These are phyloP conservation scores for Rhizomucor miehei DNA, from an alignment of 371 early-diverging fungal species.

Conservation along the genomic window DNA sequence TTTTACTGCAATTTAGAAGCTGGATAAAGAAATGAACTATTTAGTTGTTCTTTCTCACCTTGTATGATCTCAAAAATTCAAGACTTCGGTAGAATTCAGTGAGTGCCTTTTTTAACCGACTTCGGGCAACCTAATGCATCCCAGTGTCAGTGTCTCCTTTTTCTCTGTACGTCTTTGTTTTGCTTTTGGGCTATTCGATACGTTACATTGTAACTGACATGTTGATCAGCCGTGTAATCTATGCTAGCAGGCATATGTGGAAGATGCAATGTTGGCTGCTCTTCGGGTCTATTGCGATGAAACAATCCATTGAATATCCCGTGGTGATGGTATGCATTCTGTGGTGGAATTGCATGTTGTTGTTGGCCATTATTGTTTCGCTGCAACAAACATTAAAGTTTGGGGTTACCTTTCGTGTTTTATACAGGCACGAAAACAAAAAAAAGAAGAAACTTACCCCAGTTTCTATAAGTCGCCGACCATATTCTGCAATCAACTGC, in stretches of 20 bases:
- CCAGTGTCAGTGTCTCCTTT: neutral
- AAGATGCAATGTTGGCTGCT: conserved; percentile 3
- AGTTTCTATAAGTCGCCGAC: conserved; percentile 23
- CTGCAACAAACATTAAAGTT: neutral
- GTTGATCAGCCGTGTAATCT: conserved; percentile 22
- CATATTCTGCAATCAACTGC: conserved; percentile 42
- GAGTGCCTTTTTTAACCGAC: conserved; percentile 69
- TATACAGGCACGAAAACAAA: neutral
- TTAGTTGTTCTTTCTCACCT: conserved; percentile 23
- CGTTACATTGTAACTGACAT: conserved; percentile 36
- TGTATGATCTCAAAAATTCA: conserved; percentile 73
- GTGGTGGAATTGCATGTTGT: neutral
- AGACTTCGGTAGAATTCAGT: conserved; percentile 77
- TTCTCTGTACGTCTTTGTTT: neutral
- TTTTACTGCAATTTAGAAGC: too few relatives aligned
- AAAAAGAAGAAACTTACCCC: neutral
- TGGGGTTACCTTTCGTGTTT: neutral
- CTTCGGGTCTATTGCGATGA: conserved; percentile 2
- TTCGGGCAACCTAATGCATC: conserved; percentile 49
- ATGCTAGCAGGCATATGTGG: conserved; percentile 10
- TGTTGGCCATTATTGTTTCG: neutral
- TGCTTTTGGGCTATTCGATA: neutral
- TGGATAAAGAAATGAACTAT: too few relatives aligned
- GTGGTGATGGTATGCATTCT: conserved; percentile 1
- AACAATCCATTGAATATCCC: conserved; percentile 6